phyloP scores from a whole-genome alignment of 768 basidiomycete genomes.

The Termitomyces sp. region DNA sequence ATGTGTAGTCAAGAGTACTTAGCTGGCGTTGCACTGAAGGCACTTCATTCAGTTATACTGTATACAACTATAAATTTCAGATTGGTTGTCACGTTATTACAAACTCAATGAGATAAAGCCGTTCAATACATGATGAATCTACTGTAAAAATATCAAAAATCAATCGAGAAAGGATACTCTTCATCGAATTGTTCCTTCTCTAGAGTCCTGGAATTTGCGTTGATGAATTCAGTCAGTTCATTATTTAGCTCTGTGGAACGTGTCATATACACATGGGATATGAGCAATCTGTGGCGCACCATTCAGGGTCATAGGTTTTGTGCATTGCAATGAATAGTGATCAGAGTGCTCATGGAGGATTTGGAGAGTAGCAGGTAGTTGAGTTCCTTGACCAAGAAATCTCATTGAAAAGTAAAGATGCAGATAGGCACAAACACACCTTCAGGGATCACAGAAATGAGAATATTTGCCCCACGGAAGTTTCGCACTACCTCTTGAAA shows the following conservation, averaged over 20 bases:
- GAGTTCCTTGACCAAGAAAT: neutral
- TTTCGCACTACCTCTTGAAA: constrained; percentile 11
- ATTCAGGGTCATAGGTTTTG: constrained; percentile 2
- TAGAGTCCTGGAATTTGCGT: neutral
- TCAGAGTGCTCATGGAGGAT: constrained; percentile 9
- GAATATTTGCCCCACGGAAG: constrained; percentile 5
- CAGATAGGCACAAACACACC: neutral
- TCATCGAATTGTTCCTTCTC: constrained; percentile 10
- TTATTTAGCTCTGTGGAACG: constrained; percentile 1
- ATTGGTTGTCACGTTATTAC: too few relatives aligned
- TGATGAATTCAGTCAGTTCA: constrained; percentile 2
- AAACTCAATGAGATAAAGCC: too few relatives aligned
- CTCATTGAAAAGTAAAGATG: neutral
- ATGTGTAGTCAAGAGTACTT: too few relatives aligned
- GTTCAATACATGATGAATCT: neutral
- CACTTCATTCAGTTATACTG: too few relatives aligned
- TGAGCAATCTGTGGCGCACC: neutral
- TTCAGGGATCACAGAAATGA: constrained; percentile 9
- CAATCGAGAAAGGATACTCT: constrained; percentile 5
- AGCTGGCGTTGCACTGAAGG: too few relatives aligned
- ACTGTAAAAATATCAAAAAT: neutral
- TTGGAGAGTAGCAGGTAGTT: neutral
- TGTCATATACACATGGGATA: neutral
- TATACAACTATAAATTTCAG: too few relatives aligned
- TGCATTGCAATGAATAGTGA: constrained; percentile 8